Percentiles rank a stretch among this genome's conserved stretches.
Conservation (phyloP, 306 rosid species). For the barrel medic (Medicago truncatula) region DNA sequence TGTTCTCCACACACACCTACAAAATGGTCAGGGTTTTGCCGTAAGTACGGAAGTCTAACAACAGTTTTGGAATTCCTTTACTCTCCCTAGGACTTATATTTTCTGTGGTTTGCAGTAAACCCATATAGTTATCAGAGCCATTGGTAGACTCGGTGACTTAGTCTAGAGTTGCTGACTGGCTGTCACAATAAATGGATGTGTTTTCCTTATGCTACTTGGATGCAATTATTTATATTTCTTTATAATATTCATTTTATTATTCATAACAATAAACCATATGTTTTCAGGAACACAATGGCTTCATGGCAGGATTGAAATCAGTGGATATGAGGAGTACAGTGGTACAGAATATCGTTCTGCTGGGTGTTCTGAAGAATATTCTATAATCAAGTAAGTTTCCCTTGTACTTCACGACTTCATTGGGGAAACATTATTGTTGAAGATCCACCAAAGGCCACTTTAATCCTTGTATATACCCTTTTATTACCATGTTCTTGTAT, state of each 20-base stretch:
- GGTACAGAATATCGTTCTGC: slow-evolving; percentile 91
- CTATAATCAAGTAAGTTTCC: slow-evolving; percentile 67
- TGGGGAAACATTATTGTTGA: slow-evolving; percentile 3
- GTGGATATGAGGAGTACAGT: slow-evolving; percentile 92
- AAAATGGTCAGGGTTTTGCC: background rate
- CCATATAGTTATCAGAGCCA: slow-evolving; percentile 5
- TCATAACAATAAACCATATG: slow-evolving; percentile 27
- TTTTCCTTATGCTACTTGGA: background rate
- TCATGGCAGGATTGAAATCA: slow-evolving; percentile 78
- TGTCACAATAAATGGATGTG: background rate
- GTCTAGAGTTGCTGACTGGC: background rate
- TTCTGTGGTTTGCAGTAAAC: background rate
- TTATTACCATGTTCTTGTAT: background rate
- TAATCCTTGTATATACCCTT: slow-evolving; percentile 13
- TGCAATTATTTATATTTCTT: slow-evolving; percentile 15
- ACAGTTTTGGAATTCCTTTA: slow-evolving; percentile 5
- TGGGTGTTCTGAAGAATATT: slow-evolving; percentile 92
- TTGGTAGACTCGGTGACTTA: background rate
- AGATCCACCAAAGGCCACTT: slow-evolving; percentile 14
- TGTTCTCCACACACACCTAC: background rate
- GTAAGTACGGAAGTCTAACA: background rate
- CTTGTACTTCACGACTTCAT: slow-evolving; percentile 14
- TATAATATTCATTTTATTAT: slow-evolving; percentile 15
- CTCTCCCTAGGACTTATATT: background rate
- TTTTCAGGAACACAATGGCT: slow-evolving; percentile 87